Conservation (phyloP, 208 protist species). For the Trypanosoma brucei region DNA sequence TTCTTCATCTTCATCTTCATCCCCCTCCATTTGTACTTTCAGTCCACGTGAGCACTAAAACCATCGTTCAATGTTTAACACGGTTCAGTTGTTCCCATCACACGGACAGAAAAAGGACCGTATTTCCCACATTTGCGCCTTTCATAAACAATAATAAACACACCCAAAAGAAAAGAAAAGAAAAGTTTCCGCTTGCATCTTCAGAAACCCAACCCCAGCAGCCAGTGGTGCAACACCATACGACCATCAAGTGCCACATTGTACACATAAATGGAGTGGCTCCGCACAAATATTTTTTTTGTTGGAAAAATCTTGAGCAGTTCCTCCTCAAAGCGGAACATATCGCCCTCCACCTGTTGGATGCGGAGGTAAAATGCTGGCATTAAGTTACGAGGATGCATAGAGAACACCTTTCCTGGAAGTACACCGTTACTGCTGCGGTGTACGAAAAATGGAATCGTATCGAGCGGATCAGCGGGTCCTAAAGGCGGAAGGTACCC, state of each 20-base stretch:
- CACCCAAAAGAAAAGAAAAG: neutral
- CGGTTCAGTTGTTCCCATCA: too few species aligned
- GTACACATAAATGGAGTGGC: conserved; percentile 68
- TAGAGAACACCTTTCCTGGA: conserved; percentile 65
- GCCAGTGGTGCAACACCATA: conserved; percentile 78
- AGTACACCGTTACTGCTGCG: conserved; percentile 71
- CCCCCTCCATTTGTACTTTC: too few species aligned
- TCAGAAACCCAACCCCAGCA: conserved; percentile 84
- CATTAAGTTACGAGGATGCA: conserved; percentile 70
- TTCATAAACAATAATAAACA: neutral
- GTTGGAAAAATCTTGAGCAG: conserved; percentile 89
- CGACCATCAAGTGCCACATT: conserved; percentile 73
- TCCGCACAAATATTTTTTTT: conserved; percentile 83
- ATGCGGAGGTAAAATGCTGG: conserved; percentile 70
- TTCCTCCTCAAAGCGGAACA: conserved; percentile 86
- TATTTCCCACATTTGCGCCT: neutral
- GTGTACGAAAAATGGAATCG: conserved; percentile 82
- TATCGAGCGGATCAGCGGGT: conserved; percentile 67
- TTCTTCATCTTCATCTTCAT: too few species aligned
- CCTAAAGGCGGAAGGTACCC: conserved; percentile 78
- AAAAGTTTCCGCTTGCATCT: neutral
- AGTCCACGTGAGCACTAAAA: too few species aligned
- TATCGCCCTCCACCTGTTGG: conserved; percentile 63
- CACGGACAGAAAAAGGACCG: too few species aligned
- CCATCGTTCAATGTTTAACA: too few species aligned